Evolutionary conservation across 371 early-diverging fungal genomes (phyloP), one percentile per base, ranked within the genome.

Genomic region (Syncephalastrum contaminatum): DNA sequence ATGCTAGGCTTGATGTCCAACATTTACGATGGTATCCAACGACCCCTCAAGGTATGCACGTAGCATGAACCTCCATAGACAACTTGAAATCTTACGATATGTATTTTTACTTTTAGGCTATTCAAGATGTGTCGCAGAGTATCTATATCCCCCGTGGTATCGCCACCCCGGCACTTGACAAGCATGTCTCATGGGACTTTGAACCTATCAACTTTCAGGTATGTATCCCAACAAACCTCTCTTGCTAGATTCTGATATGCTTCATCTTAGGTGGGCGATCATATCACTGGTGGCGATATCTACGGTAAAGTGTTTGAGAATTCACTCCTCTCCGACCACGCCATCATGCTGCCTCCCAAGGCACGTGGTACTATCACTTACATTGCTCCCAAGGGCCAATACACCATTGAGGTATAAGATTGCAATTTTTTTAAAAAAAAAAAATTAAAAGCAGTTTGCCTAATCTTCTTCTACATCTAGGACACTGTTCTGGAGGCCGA

Each of bases 141-240:
- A 99, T 99, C 72, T 99, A 97, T 73, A 99, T 99, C 71, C 99
- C 99, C 39, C 90, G 99, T 62, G 99, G 99, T 73, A 94, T 99
- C 61, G 86, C 93, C 60, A 96, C 98, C 10, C 93, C 97, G 43
- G 95, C 99, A 4, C 82, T 99, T 61, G 97, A 99, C 77, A 95
- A 91, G 74, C 77, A 77, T 54, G 70, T 92, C 58, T 74, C 79
- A 52, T 99, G 98, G 98, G 95, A 98, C 66, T 99, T 99, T 80
- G 87, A 88, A 56, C 99, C 99, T 19, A 62, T 80, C 47, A 88
- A 90, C 79, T 90, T 91, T 67, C 83, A 88, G 69, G 92, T 92
- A 72, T 16, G 5, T 5, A 52, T 22, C 13, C 12, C 27, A 18
- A 20, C 48, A 47, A 2, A 2, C 7, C 10, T 10, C 52, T 1